Conservation (phyloP, 331 rosid species). For the Saraca asoca region DNA sequence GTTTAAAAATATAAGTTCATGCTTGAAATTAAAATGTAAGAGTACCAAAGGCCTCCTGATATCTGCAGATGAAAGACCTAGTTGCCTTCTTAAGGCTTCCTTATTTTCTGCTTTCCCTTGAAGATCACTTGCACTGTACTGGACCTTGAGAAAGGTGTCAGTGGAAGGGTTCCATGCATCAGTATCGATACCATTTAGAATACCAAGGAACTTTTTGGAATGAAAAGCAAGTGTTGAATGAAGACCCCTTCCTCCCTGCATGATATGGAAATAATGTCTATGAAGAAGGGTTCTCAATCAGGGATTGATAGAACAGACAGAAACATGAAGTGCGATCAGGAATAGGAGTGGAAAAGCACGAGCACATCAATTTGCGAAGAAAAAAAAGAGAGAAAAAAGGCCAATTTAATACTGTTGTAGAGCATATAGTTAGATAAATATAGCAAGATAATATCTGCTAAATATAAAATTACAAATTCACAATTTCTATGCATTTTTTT, state of each 20-base stretch:
- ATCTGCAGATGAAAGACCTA: constrained; percentile 71
- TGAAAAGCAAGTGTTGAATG: constrained; percentile 80
- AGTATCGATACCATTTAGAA: constrained; percentile 91
- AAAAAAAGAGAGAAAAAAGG: no score
- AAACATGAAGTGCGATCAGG: no score
- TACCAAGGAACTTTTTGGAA: constrained; percentile 80
- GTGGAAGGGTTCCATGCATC: constrained; percentile 92
- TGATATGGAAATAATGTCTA: constrained; percentile 38
- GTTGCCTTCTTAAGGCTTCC: constrained; percentile 67
- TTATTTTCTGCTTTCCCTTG: constrained; percentile 85
- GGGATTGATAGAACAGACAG: no score
- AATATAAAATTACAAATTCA: no score
- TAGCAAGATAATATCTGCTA: no score
- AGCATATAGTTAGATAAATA: no score
- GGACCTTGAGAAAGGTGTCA: constrained; percentile 70
- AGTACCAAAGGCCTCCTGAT: constrained; percentile 83
- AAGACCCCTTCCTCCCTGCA: constrained; percentile 90
- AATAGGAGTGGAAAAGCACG: no score
- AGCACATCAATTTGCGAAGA: no score
- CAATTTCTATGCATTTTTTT: no score
- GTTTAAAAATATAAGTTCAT: constrained; percentile 9
- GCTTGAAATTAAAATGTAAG: constrained; percentile 24
- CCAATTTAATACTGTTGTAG: no score
- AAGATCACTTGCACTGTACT: constrained; percentile 78
- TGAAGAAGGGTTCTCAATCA: constrained; percentile 12